Conservation (phyloP, 2,329 filamentous ascomycete species). For the Stenocarpella maydis region DNA sequence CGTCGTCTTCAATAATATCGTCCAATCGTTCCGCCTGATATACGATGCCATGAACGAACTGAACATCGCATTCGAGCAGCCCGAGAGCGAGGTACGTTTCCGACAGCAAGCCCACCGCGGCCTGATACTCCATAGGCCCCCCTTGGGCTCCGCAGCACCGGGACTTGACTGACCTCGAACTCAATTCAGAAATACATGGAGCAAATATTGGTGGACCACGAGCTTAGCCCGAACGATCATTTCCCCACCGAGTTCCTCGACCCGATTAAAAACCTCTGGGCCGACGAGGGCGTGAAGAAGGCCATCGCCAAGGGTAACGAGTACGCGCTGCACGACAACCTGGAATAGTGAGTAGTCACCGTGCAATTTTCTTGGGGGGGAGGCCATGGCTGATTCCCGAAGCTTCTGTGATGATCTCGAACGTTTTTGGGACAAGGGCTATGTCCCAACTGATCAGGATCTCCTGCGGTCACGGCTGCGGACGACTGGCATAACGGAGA, state of each 20-base stretch:
- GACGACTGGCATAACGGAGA: conserved; percentile 96
- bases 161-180: not conserved
- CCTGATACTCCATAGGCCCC: no score
- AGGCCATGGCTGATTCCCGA: conserved; percentile 27
- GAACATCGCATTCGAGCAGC: conserved; percentile 78
- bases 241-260: conserved; percentile 81
- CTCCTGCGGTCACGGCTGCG: conserved; percentile 88
- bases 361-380: not conserved
- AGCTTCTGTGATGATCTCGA: conserved; percentile 87
- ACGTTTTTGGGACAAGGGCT: conserved; percentile 77
- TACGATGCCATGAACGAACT: conserved; percentile 91
- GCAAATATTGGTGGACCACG: conserved; percentile 78
- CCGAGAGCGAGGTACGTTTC: conserved; percentile 76
- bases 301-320: conserved; percentile 96
- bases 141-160: conserved; percentile 11
- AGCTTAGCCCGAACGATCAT: conserved; percentile 82
- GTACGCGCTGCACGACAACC: conserved; percentile 94
- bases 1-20: conserved; percentile 93
- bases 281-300: conserved; percentile 80
- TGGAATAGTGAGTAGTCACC: conserved; percentile 77
- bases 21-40: conserved; percentile 91
- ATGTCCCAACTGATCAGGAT: conserved; percentile 93
- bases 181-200: conserved; percentile 75
- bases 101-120: not conserved
- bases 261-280: conserved; percentile 87